Base-by-base conservation (phyloP, 2,329 filamentous ascomycete genomes). In the Sporothrix brunneoviolacea region DNA sequence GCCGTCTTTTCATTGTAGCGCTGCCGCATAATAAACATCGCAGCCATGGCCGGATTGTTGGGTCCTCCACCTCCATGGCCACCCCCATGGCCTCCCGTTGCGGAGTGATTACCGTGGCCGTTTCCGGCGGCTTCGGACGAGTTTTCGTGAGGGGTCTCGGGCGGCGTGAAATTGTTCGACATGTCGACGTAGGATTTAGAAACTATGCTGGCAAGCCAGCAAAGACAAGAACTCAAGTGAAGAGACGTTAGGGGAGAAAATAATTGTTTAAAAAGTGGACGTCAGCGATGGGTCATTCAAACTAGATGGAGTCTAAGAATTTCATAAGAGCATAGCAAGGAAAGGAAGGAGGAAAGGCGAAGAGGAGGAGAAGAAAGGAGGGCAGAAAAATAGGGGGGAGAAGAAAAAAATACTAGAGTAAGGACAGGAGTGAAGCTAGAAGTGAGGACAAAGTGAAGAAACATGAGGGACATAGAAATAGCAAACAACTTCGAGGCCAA, bases 1-100 rank as follows among this genome's bases (percentile, higher is more conserved):
- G 48, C 48, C 2, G 52, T 32, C 15, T 44, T 43, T 33, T 53
- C 41, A 37, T 57, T 58, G 22, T 41, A 6, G 10, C 22, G 16
- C 19, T 32, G 27, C n/a, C 56, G 48, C 16, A n/a, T 1, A 7
- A 32, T 40, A 19, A 47, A 50, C 22, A 40, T 19, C 8, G 40
- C 44, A 3, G 35, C 39, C 32, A 5, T 12, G 10, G 43, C 28
- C 12, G 42, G 21, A 16, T 18, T 24, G 15, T n/a, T 19, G 18
- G 13, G 4, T 8, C 47, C 36, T 13, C 30, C 15, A 28, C 40
- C 37, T 21, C 44, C 36, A 13, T 19, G 18, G 37, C 50, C 43
- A 36, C 15, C 19, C 28, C n/a, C 27, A 18, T 15, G 18, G 36
- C 7, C 21, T 40, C 8, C 28, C 21, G 30, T 40, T 27, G 18